Evolutionary conservation across 345 rosid genomes (phyloP).

Genomic region (Noccaea bulbosa): DNA sequence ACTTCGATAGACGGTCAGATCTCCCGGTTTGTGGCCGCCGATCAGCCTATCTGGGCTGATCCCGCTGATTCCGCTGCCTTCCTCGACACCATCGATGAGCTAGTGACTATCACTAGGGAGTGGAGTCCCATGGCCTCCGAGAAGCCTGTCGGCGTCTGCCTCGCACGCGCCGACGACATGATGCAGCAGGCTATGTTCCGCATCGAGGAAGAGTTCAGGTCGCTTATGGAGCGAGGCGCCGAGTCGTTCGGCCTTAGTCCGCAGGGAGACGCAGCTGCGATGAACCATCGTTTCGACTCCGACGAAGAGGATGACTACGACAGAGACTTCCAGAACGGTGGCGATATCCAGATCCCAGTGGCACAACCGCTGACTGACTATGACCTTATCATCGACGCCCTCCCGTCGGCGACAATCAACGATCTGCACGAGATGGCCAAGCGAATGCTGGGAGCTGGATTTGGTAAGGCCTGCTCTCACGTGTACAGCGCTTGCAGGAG

Average conservation of each 20-base stretch:
- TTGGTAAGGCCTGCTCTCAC: conserved; percentile 71
- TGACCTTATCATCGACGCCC: conserved; percentile 80
- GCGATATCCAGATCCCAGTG: conserved; percentile 62
- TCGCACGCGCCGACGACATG: conserved; percentile 77
- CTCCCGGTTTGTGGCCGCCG: conserved; percentile 66
- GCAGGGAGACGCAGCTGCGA: conserved; percentile 39
- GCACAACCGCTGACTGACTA: conserved; percentile 81
- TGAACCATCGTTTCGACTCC: conserved; percentile 52
- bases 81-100: conserved; percentile 73
- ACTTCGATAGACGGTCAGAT: conserved; percentile 69
- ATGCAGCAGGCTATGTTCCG: conserved; percentile 87
- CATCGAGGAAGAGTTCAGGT: conserved; percentile 71
- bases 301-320: conserved; percentile 57
- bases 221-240: conserved; percentile 75
- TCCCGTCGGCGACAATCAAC: conserved; percentile 74
- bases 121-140: conserved; percentile 63
- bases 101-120: conserved; percentile 54
- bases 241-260: conserved; percentile 59
- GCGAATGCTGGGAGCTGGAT: conserved; percentile 86
- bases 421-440: conserved; percentile 88
- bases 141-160: conserved; percentile 53
- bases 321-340: conserved; percentile 42
- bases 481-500: conserved; percentile 79
- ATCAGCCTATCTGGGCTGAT: conserved; percentile 84
- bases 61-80: conserved; percentile 74